Conservation (phyloP, 257 asterid species). For the Solanum gracilifrons region DNA sequence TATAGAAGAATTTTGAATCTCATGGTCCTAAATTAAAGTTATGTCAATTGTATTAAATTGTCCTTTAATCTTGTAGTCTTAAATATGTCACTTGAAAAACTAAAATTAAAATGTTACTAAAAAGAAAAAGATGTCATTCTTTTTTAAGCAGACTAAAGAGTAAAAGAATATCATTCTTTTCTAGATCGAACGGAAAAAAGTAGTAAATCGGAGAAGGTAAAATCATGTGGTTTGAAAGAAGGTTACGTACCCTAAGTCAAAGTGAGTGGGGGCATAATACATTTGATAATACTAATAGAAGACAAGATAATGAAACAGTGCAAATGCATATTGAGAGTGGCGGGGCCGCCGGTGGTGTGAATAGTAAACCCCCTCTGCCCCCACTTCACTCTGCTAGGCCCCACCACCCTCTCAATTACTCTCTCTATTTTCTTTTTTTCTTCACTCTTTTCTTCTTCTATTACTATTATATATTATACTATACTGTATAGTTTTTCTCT, state of each 20-base stretch:
- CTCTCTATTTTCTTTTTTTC: neutral
- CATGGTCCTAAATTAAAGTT: too few species aligned
- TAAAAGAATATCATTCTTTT: too few species aligned
- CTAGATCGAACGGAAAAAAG: neutral
- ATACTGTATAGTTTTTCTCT: neutral
- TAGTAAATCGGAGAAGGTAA: neutral
- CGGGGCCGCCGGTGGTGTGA: conserved; percentile 17
- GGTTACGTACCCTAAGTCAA: neutral
- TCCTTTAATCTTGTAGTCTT: too few species aligned
- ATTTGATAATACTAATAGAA: neutral
- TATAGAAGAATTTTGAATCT: too few species aligned
- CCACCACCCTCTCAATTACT: conserved; percentile 22
- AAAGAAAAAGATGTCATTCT: too few species aligned
- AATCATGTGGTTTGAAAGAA: neutral
- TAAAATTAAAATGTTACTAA: too few species aligned
- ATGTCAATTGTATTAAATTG: too few species aligned
- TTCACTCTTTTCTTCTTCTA: neutral
- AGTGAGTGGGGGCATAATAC: neutral
- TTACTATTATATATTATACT: too few species aligned
- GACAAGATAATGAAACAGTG: neutral
- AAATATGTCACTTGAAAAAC: too few species aligned
- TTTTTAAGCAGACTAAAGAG: too few species aligned
- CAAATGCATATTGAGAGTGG: neutral
- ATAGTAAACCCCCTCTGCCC: conserved; percentile 1
- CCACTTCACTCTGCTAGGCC: neutral